Evolutionary conservation across 2,329 filamentous ascomycete genomes (phyloP).

Genomic region (Endothia cerciana): DNA sequence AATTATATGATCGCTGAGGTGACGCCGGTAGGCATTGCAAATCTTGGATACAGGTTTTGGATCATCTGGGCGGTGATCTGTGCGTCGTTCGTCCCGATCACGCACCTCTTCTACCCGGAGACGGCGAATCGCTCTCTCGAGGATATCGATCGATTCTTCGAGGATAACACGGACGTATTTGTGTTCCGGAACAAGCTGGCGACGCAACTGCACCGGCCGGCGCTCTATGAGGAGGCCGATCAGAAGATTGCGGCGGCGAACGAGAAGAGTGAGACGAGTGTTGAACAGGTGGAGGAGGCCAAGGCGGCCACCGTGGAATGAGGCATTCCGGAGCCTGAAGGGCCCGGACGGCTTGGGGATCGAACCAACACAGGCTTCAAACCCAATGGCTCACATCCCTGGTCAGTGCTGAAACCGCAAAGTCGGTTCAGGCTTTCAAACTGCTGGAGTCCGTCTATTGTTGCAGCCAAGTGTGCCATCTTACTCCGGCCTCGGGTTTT

Average conservation of each 20-base stretch:
- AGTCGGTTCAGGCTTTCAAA: no score
- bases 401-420: no score
- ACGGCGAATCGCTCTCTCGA: constrained; percentile 46
- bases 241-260: constrained; percentile 17
- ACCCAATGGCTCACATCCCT: no score
- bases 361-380: no score
- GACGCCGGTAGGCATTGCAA: constrained; percentile 41
- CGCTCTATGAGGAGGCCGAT: constrained; percentile 24
- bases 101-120: constrained; percentile 51
- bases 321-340: neutral
- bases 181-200: constrained; percentile 22
- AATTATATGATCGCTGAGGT: constrained; percentile 42
- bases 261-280: constrained; percentile 18
- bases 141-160: constrained; percentile 44
- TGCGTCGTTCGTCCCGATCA: constrained; percentile 45
- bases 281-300: constrained; percentile 13
- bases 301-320: neutral
- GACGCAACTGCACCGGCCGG: constrained; percentile 21
- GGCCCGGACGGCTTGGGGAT: no score
- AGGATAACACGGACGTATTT: constrained; percentile 18
- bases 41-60: constrained; percentile 54
- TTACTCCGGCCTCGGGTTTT: no score
- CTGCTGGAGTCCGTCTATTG: no score
- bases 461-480: no score
- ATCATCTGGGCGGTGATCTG: constrained; percentile 54